Evolutionary conservation across 768 basidiomycete species (phyloP).

Genomic region (Cubamyces lactineus): DNA sequence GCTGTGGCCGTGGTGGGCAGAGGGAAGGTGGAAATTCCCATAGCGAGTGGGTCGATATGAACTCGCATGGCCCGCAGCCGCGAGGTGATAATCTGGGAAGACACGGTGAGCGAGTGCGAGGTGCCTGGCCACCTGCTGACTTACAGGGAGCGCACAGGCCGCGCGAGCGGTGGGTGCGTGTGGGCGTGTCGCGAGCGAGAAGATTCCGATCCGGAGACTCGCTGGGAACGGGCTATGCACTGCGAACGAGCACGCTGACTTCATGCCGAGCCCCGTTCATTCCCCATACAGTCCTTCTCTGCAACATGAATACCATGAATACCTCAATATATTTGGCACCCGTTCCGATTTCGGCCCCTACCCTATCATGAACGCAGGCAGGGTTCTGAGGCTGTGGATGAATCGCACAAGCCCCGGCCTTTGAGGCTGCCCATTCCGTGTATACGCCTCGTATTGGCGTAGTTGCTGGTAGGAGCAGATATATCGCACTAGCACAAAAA

Average conservation of each 20-base stretch:
- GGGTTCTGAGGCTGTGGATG: conserved; percentile 12
- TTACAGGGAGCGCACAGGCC: conserved; percentile 6
- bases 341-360: conserved; percentile 7
- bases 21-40: conserved; percentile 24
- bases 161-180: conserved; percentile 14
- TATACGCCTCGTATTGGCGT: background rate
- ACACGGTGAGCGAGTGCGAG: conserved; percentile 4
- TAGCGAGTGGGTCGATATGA: background rate
- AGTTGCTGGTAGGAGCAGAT: no score
- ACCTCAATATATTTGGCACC: background rate
- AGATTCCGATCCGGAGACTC: conserved; percentile 1
- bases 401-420: background rate
- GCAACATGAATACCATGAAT: background rate
- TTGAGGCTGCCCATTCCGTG: conserved; percentile 6
- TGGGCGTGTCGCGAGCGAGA: conserved; percentile 8
- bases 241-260: conserved; percentile 8
- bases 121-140: conserved; percentile 20
- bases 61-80: conserved; percentile 16
- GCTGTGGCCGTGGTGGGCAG: conserved; percentile 20
- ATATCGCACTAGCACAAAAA: background rate
- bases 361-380: background rate
- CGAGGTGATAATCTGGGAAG: conserved; percentile 22
- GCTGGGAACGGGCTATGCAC: conserved; percentile 17
- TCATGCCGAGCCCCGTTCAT: conserved; percentile 17
- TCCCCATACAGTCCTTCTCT: background rate